These are phyloP conservation scores for Phaeosphaeria sp. DNA, from an alignment of 2,329 filamentous ascomycete genomes.

Conservation along the genomic window DNA sequence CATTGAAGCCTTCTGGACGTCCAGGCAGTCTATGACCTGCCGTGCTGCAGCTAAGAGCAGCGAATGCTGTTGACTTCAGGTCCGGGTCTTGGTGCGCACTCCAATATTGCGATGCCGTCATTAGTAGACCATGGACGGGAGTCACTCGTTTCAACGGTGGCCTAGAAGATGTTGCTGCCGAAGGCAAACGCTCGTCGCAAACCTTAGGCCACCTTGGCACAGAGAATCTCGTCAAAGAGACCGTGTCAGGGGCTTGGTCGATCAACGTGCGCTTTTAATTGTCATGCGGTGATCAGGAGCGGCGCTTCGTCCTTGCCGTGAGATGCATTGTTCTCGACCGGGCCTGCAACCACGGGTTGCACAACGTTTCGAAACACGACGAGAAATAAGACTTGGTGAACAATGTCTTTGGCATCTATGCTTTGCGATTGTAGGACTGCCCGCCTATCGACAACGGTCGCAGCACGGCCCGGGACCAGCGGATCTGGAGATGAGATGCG, in stretches of 20 bases:
- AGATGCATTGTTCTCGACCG: background rate
- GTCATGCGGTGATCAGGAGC: background rate
- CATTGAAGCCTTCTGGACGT: background rate
- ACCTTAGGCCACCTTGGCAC: background rate
- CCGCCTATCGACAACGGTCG: background rate
- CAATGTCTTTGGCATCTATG: background rate
- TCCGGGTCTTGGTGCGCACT: background rate
- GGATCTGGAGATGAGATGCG: slow-evolving; percentile 9
- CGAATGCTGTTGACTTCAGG: background rate
- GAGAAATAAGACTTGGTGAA: background rate
- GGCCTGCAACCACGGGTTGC: background rate
- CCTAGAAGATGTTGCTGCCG: background rate
- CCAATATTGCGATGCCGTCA: background rate
- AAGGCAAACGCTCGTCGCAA: background rate
- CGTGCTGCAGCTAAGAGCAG: background rate
- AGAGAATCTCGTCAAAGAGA: background rate
- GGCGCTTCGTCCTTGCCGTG: background rate
- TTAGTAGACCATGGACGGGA: background rate
- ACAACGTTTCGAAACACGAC: slow-evolving; percentile 9
- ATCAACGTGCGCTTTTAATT: background rate
- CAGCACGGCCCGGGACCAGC: slow-evolving; percentile 10
- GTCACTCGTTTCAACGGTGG: background rate
- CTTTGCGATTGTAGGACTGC: slow-evolving; percentile 5
- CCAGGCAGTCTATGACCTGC: background rate
- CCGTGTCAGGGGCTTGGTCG: background rate